Conservation (phyloP, 108 stramenopile genomes). For the Cyclotella baltica region DNA sequence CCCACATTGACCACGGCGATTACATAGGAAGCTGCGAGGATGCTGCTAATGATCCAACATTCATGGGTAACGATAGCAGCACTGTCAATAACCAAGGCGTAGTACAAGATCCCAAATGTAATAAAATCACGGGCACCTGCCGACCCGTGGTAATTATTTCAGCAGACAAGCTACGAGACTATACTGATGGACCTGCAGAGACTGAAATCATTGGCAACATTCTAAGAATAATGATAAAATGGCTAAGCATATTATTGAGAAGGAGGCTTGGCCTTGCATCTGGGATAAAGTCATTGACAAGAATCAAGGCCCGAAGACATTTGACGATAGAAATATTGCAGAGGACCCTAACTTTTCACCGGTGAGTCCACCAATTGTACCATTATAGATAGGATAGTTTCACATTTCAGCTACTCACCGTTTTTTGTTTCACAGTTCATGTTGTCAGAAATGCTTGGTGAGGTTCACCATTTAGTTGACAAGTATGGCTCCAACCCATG, state of each 20-base stretch:
- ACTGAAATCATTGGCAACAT: slow-evolving; percentile 14
- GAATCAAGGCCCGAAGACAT: background rate
- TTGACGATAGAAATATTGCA: background rate
- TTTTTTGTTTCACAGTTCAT: too few species aligned
- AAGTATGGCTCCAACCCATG: background rate
- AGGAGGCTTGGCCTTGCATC: slow-evolving; percentile 5
- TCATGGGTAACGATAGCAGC: background rate
- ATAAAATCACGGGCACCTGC: background rate
- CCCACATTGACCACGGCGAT: background rate
- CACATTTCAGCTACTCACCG: too few species aligned
- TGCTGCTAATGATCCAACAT: background rate
- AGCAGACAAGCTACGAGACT: slow-evolving; percentile 2
- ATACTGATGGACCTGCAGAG: background rate
- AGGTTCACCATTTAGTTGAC: background rate
- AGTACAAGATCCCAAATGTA: background rate
- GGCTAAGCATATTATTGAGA: background rate
- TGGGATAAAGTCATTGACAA: background rate
- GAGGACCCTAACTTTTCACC: slow-evolving; percentile 3
- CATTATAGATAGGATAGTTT: too few species aligned
- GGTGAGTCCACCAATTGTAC: too few species aligned
- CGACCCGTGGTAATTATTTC: background rate
- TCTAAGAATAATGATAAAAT: background rate
- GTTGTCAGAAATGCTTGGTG: background rate
- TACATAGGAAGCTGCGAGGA: slow-evolving; percentile 1
- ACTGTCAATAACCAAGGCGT: too few species aligned